Evolutionary conservation across 2,329 filamentous ascomycete species (phyloP).

Genomic region (Calonectria naviculata): DNA sequence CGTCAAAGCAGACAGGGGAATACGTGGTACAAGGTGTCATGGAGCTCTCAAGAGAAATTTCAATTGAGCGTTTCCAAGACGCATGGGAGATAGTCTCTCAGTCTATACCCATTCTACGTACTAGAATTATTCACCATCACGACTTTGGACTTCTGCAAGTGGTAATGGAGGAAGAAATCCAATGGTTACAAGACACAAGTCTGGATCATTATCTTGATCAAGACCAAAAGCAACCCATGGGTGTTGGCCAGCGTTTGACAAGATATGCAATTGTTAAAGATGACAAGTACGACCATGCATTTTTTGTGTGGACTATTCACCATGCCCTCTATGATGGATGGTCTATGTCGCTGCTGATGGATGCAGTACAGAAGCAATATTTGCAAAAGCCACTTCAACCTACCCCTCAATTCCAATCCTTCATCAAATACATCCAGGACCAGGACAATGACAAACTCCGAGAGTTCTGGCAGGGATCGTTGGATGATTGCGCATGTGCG

Average conservation of each 20-base stretch:
- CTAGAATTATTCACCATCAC: slow-evolving; percentile 28
- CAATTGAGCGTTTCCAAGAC: slow-evolving; percentile 4
- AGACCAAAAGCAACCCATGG: slow-evolving; percentile 11
- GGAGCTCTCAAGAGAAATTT: slow-evolving; percentile 15
- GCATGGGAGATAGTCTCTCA: slow-evolving; percentile 26
- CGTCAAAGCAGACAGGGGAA: slow-evolving; percentile 28
- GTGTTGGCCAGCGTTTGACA: slow-evolving; percentile 12
- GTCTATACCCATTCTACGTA: slow-evolving; percentile 50
- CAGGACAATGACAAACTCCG: neutral
- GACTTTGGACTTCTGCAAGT: slow-evolving; percentile 15
- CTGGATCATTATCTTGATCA: slow-evolving; percentile 4
- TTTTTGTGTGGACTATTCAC: slow-evolving; percentile 39
- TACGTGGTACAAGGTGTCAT: slow-evolving; percentile 29
- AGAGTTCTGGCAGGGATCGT: slow-evolving; percentile 2
- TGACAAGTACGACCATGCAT: neutral
- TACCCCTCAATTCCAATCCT: neutral
- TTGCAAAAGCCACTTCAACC: neutral
- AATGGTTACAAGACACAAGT: neutral
- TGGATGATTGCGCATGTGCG: neutral
- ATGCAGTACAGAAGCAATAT: slow-evolving; percentile 22
- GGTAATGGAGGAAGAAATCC: neutral
- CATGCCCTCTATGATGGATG: slow-evolving; percentile 45
- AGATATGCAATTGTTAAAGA: slow-evolving; percentile 5
- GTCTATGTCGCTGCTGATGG: slow-evolving; percentile 31
- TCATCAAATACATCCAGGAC: slow-evolving; percentile 8